These are phyloP conservation scores for Ramularia collo-cygni DNA, from an alignment of 2,329 filamentous ascomycete species.

Conservation along the genomic window DNA sequence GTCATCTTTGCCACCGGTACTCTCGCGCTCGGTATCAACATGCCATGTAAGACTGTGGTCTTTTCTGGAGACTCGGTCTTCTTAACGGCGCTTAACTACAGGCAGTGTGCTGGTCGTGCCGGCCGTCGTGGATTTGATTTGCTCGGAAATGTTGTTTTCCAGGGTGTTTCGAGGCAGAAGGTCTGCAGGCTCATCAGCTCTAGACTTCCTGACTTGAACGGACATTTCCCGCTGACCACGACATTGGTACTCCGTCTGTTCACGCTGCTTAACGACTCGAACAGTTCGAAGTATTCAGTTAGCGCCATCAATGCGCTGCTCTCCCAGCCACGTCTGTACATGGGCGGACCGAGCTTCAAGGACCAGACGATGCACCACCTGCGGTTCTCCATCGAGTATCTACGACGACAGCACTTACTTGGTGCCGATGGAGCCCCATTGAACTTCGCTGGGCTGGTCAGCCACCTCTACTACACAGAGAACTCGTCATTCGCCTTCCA, in stretches of 20 bases:
- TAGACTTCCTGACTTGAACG: slow-evolving; percentile 63
- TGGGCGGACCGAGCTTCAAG: slow-evolving; percentile 62
- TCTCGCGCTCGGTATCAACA: slow-evolving; percentile 70
- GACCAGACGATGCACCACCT: slow-evolving; percentile 68
- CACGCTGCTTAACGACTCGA: slow-evolving; percentile 59
- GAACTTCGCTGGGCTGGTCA: slow-evolving; percentile 64
- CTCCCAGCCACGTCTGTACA: slow-evolving; percentile 61
- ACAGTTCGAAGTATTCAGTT: slow-evolving; percentile 55
- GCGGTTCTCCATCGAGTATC: slow-evolving; percentile 74
- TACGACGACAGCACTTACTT: slow-evolving; percentile 62
- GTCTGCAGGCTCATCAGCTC: slow-evolving; percentile 65
- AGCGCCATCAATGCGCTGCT: slow-evolving; percentile 60
- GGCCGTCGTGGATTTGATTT: slow-evolving; percentile 75
- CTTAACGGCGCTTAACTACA: slow-evolving; percentile 67
- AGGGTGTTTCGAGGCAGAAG: slow-evolving; percentile 54
- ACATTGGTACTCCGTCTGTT: slow-evolving; percentile 64
- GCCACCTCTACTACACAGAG: slow-evolving; percentile 70
- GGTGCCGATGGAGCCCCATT: slow-evolving; percentile 55
- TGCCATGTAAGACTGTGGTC: slow-evolving; percentile 76
- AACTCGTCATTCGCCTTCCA: slow-evolving; percentile 73
- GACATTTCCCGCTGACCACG: slow-evolving; percentile 72
- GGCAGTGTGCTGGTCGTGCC: slow-evolving; percentile 69
- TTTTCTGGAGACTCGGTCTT: slow-evolving; percentile 69
- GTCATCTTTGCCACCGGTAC: slow-evolving; percentile 71
- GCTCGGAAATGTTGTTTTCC: slow-evolving; percentile 75